These are phyloP conservation scores for Pittosporum tobira DNA, from an alignment of 129 eudicot species.

Conservation along the genomic window DNA sequence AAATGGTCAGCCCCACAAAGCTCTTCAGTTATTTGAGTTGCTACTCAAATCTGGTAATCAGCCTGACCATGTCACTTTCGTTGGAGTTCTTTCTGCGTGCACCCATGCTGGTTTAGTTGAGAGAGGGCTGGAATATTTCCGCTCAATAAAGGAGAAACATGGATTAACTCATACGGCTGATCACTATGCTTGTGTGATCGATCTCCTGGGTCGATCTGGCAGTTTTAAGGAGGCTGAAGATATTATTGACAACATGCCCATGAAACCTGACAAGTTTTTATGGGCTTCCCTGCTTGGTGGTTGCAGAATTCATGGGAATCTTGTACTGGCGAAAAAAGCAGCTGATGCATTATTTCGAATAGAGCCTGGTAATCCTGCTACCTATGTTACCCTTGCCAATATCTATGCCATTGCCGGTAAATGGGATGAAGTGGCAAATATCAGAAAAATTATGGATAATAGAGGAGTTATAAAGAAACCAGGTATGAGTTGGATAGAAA, in stretches of 20 bases:
- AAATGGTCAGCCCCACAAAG: slow-evolving; percentile 46
- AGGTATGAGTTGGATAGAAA: slow-evolving; percentile 61
- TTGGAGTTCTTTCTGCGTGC: slow-evolving; percentile 67
- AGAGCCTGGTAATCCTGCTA: slow-evolving; percentile 71
- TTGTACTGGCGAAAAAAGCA: slow-evolving; percentile 48
- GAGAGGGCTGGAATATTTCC: slow-evolving; percentile 42
- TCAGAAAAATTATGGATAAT: slow-evolving; percentile 45
- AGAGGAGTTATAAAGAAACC: slow-evolving; percentile 48
- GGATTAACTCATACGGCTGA: slow-evolving; percentile 36
- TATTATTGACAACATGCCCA: slow-evolving; percentile 44
- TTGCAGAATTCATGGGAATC: slow-evolving; percentile 51
- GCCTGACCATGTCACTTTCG: slow-evolving; percentile 60
- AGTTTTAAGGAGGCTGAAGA: slow-evolving; percentile 58
- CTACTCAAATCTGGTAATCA: slow-evolving; percentile 38
- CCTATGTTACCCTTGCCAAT: slow-evolving; percentile 61
- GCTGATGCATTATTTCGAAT: slow-evolving; percentile 41
- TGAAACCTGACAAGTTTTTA: slow-evolving; percentile 48
- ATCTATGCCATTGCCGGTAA: slow-evolving; percentile 60
- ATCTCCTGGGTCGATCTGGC: slow-evolving; percentile 57
- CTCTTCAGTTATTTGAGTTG: slow-evolving; percentile 41
- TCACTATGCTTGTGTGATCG: slow-evolving; percentile 68
- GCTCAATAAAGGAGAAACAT: slow-evolving; percentile 36
- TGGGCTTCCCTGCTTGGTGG: slow-evolving; percentile 77
- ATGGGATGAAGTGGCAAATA: slow-evolving; percentile 49
- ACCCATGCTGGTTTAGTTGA: slow-evolving; percentile 65